Percentiles rank a stretch among this genome's conserved stretches.
These are phyloP conservation scores for Podaxis sp. DNA, from an alignment of 768 basidiomycete species.

Conservation along the genomic window DNA sequence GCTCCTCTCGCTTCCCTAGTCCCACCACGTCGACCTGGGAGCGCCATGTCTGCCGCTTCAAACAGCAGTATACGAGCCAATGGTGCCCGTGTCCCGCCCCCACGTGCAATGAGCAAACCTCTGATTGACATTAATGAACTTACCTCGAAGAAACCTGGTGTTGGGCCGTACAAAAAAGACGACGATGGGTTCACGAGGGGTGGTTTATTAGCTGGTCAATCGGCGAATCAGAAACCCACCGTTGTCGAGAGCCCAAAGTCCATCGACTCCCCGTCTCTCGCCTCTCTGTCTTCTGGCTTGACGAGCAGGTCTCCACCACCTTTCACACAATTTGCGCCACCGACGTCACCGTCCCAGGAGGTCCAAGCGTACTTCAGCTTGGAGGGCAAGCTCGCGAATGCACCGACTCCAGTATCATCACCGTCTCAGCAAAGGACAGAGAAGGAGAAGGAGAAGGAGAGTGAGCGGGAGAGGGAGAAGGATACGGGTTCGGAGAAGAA, in stretches of 20 bases:
- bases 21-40: constrained; percentile 63
- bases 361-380: not conserved
- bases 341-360: constrained; percentile 27
- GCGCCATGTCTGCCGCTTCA: constrained; percentile 43
- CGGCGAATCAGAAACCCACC: not conserved
- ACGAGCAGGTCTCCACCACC: constrained; percentile 27
- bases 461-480: not conserved
- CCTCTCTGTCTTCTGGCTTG: constrained; percentile 12
- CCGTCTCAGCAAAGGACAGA: not conserved
- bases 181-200: constrained; percentile 1
- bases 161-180: not conserved
- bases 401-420: not conserved
- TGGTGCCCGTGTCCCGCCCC: constrained; percentile 13
- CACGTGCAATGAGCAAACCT: constrained; percentile 29
- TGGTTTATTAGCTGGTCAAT: not conserved
- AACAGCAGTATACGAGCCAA: constrained; percentile 24
- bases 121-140: constrained; percentile 49
- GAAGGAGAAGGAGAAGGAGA: not conserved
- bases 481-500: constrained; percentile 21
- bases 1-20: constrained; percentile 63
- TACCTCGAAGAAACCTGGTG: constrained; percentile 19
- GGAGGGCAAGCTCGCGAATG: not conserved
- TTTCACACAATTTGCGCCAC: constrained; percentile 31
- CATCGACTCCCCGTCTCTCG: constrained; percentile 7
- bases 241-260: constrained; percentile 23